Evolutionary conservation across 1,284 basidiomycete genomes (phyloP), one percentile per base, ranked within the genome.

Genomic region (Boletellus dicymbophilus): DNA sequence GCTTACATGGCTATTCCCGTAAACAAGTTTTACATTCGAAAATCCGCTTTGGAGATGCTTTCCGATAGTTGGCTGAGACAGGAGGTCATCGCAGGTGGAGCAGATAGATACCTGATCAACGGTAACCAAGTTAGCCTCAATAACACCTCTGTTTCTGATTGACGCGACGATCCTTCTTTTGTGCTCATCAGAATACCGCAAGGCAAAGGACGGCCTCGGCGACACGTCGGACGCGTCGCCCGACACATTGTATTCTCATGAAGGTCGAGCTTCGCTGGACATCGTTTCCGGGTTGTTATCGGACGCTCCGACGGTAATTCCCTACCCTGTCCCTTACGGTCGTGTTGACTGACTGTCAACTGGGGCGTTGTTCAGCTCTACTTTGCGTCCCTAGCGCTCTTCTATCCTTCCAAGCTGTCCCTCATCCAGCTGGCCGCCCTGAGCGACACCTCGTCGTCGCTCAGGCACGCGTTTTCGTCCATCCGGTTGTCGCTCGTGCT

Each of bases 401-500:
- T 67, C 16, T 57, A 56, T 42, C 71, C 74, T 15, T 59, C 64
- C 4, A 62, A 52, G 30, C 51, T 70, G 18, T 69, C 72, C 7
- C 48, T 76, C 8, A 59, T 67, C 4, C 65, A 67, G 21, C 57
- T 75, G 5, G 69, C 68, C 6, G 57, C 69, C 20, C 57, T 75
- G 2, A 60, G 69, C 37, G 60, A 68, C 44, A 66, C 66, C 0
- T 62, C 66, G 0, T 20, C 37, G 15, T 59, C 53, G 0, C 53
- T 72, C 27, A 56, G 59, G 15, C 48, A 37, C 6, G 63, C 63
- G 1, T 53, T 70, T 28, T 5, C 15, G 9, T 31, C 13, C 8
- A 44, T 63, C 4, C 33, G 37, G 4, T 40, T 9, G 8, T 39
- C 27, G 9, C 8, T 55, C 3, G 40, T 42, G 8, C 1, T 51